Percentiles rank a stretch among this genome's conserved stretches.
These are phyloP conservation scores for Aspergillus sp. DNA, from an alignment of 2,329 filamentous ascomycete genomes.

Conservation along the genomic window DNA sequence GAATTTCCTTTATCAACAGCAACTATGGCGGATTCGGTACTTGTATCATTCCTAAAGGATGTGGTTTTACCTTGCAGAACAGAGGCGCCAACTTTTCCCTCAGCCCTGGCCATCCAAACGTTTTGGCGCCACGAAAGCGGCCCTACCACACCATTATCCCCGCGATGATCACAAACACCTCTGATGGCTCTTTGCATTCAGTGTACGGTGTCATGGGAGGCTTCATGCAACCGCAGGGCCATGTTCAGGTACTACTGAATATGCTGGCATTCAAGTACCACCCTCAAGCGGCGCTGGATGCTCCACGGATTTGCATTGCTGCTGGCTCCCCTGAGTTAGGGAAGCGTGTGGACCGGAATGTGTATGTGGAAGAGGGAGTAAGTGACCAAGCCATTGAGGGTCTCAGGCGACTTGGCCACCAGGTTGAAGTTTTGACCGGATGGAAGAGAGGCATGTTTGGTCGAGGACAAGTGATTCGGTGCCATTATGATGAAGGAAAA, in stretches of 20 bases:
- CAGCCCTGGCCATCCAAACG: slow-evolving; percentile 66
- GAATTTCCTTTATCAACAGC: slow-evolving; percentile 93
- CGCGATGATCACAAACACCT: slow-evolving; percentile 74
- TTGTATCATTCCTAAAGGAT: slow-evolving; percentile 74
- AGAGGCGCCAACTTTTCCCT: slow-evolving; percentile 84
- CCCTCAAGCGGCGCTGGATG: slow-evolving; percentile 84
- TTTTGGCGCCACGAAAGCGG: slow-evolving; percentile 72
- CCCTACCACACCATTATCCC: slow-evolving; percentile 99
- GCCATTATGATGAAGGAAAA: slow-evolving; percentile 68
- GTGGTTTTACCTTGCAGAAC: slow-evolving; percentile 92
- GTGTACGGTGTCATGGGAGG: slow-evolving; percentile 97
- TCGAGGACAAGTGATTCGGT: slow-evolving; percentile 78
- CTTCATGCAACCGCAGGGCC: slow-evolving; percentile 97
- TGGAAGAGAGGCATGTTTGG: slow-evolving; percentile 69
- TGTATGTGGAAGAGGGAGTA: slow-evolving; percentile 83
- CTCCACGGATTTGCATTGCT: slow-evolving; percentile 84
- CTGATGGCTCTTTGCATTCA: slow-evolving; percentile 70
- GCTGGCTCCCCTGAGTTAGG: slow-evolving; percentile 63
- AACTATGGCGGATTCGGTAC: slow-evolving; percentile 87
- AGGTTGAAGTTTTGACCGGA: slow-evolving; percentile 64
- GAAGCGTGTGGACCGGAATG: slow-evolving; percentile 56
- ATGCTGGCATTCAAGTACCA: slow-evolving; percentile 77
- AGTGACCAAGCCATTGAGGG: slow-evolving; percentile 61
- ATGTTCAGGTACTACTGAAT: slow-evolving; percentile 87
- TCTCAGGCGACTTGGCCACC: slow-evolving; percentile 66